Base-by-base conservation (phyloP, 148 eudicot species). In the Spergularia bocconei region DNA sequence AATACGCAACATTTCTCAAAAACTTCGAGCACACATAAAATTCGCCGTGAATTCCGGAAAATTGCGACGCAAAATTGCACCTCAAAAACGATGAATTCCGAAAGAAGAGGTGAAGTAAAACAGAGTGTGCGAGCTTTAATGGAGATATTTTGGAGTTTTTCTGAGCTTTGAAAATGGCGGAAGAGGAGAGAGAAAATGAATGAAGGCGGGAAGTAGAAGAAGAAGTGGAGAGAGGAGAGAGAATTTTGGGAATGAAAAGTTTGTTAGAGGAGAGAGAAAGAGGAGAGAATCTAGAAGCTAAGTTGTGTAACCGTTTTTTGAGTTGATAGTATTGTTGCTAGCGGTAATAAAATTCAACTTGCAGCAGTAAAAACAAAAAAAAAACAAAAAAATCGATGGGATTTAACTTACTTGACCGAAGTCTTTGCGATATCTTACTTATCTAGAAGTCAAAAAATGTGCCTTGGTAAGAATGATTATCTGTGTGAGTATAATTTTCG, bases 131-230 rank as follows among this genome's bases (percentile, higher is more conserved):
- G 54, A 36, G 29, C 36, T 53, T 51, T 47, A 75, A 65, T 75
- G 77, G 70, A 17, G 77, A 20, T n/a, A 44, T 70, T 76, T 41
- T 12, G 29, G 54, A 51, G 23, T 13, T 51, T 60, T 67, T 65
- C 47, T 38, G 14, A 5, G 21, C 11, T 17, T 10, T 39, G 21
- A 14, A 61, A 5, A n/a, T 38, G 16, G 20, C 2, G 15, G 48
- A 15, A 39, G 68, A 48, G 4, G 0, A 38, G 55, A 62, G 75
- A 77, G 36, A 19, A 53, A 23, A 1, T 4, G 38, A 33, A 48
- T n/a, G 11, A 13, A 25, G 23, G 55, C 54, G 56, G 38, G 66
- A 62, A 57, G 13, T 8, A 3, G 39, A 48, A 41, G 41, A 16
- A 23, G 25, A 68, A 59, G 7, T 73, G 47, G 59, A 72, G 67